Evolutionary conservation across 2,329 filamentous ascomycete genomes (phyloP).

Genomic region (Chaetomiaceae sp.): DNA sequence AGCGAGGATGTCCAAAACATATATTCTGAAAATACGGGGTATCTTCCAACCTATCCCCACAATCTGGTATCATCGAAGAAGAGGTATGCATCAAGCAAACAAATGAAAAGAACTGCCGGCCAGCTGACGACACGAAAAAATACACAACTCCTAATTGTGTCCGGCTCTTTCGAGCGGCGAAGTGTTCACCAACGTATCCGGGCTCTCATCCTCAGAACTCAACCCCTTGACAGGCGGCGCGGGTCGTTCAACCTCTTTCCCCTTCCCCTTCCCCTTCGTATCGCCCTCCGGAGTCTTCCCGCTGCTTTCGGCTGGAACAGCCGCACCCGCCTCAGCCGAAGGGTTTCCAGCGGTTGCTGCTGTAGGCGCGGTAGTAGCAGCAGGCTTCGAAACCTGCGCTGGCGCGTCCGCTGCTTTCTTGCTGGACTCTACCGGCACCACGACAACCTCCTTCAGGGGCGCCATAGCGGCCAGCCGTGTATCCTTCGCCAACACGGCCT

Average conservation of each 20-base stretch:
- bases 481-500: conserved; percentile 37
- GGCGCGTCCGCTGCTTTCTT: neutral
- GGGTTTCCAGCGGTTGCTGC: too few species aligned
- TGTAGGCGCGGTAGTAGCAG: neutral
- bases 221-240: conserved; percentile 6
- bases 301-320: too few species aligned
- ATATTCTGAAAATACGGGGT: too few species aligned
- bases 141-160: neutral
- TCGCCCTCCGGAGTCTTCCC: neutral
- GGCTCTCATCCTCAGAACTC: conserved; percentile 22
- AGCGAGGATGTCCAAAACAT: too few species aligned
- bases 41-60: too few species aligned
- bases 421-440: neutral
- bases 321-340: too few species aligned
- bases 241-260: conserved; percentile 2
- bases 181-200: conserved; percentile 28
- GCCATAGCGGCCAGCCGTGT: conserved; percentile 34
- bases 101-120: too few species aligned
- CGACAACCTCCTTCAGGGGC: conserved; percentile 25
- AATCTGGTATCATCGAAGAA: too few species aligned
- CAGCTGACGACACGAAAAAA: too few species aligned
- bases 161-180: conserved; percentile 18
- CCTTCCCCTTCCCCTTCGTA: neutral
- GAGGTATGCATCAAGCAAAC: too few species aligned
- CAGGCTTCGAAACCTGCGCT: conserved; percentile 21